A percentile compares a stretch with the other conserved stretches of the same genome.
Evolutionary conservation across 2,329 filamentous ascomycete species (phyloP).

Genomic region (Pseudogymnoascus sp.): DNA sequence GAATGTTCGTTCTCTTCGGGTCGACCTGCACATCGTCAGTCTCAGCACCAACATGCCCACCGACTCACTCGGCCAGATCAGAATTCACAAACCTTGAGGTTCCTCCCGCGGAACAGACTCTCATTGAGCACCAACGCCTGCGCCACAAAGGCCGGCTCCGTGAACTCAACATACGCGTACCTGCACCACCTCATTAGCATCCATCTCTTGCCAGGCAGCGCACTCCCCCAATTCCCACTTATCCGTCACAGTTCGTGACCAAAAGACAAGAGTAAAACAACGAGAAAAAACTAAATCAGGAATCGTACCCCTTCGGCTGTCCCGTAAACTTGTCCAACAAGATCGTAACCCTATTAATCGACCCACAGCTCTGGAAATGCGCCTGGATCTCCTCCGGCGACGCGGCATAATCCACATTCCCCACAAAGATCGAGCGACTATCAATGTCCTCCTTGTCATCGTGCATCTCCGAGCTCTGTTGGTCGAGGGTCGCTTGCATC

Average conservation of each 20-base stretch:
- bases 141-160: constrained; percentile 84
- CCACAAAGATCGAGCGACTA: constrained; percentile 91
- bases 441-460: constrained; percentile 97
- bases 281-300: constrained; percentile 13
- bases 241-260: background rate
- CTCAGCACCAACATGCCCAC: background rate
- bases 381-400: constrained; percentile 97
- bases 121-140: constrained; percentile 94
- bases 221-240: constrained; percentile 23
- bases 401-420: constrained; percentile 96
- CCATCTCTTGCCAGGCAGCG: constrained; percentile 55
- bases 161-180: constrained; percentile 98
- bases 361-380: constrained; percentile 94
- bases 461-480: constrained; percentile 72
- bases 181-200: constrained; percentile 45
- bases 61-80: background rate
- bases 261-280: background rate
- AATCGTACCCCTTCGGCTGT: constrained; percentile 85
- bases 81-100: constrained; percentile 67
- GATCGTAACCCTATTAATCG: constrained; percentile 97
- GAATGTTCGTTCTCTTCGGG: constrained; percentile 93
- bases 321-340: constrained; percentile 96
- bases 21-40: constrained; percentile 49
- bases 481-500: constrained; percentile 80
- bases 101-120: constrained; percentile 88